phyloP scores from a whole-genome alignment of 192 early-diverging fungal genomes.

The Ambispora gerdemannii region DNA sequence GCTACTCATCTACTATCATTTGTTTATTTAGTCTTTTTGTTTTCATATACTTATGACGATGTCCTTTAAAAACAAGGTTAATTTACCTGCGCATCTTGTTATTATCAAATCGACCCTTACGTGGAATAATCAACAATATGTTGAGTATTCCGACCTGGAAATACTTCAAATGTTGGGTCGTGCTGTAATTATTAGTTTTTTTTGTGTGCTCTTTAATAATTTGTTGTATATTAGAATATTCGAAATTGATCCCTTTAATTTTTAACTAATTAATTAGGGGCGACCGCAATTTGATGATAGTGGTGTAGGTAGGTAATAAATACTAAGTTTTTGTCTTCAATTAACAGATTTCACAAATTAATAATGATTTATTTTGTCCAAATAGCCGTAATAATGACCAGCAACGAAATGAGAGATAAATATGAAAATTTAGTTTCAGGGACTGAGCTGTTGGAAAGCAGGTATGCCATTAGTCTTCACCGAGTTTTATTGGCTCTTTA shows the following conservation, averaged over 20 bases:
- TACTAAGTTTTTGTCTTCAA: background rate
- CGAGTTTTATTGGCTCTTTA: background rate
- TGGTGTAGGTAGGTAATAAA: conserved; percentile 36
- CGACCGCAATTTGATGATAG: conserved; percentile 65
- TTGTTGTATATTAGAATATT: background rate
- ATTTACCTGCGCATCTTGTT: conserved; percentile 74
- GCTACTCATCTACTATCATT: too few species aligned
- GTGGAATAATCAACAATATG: conserved; percentile 45
- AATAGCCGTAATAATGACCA: conserved; percentile 63
- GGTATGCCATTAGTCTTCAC: conserved; percentile 33
- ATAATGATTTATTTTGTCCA: background rate
- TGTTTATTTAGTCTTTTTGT: too few species aligned
- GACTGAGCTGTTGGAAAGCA: conserved; percentile 61
- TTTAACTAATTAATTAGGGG: too few species aligned
- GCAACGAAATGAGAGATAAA: conserved; percentile 37
- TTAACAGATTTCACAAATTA: background rate
- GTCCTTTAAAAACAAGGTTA: too few species aligned
- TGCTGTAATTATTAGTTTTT: conserved; percentile 39
- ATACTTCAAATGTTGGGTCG: conserved; percentile 77
- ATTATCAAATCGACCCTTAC: conserved; percentile 66
- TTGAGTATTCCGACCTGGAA: conserved; percentile 64
- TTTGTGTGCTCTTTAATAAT: background rate
- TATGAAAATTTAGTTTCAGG: conserved; percentile 57
- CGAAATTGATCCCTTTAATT: background rate
- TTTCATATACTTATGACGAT: too few species aligned